phyloP scores from a whole-genome alignment of 805 yeast species.

The Blastobotrys muscicola region DNA sequence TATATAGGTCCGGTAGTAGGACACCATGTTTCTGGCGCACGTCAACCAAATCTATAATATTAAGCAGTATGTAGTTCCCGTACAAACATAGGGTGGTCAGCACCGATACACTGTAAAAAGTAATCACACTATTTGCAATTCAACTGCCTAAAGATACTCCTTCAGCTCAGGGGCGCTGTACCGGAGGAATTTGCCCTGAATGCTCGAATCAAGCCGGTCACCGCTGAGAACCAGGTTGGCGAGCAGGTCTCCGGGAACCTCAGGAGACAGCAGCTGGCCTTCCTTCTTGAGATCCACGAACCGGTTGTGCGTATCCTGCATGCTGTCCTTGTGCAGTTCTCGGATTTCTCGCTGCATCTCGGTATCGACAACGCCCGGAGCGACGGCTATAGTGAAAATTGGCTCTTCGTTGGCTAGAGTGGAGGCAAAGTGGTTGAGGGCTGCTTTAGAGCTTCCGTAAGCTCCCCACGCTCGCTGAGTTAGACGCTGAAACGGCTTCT shows the following conservation, averaged over 20 bases:
- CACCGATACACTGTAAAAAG: no score
- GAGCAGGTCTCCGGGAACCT: constrained; percentile 61
- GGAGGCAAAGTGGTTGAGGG: constrained; percentile 65
- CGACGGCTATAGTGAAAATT: constrained; percentile 59
- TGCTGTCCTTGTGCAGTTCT: constrained; percentile 32
- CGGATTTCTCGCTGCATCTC: constrained; percentile 79
- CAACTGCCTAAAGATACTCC: neutral
- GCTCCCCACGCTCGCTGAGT: constrained; percentile 71
- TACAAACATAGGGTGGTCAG: no score
- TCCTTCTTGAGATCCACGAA: constrained; percentile 55
- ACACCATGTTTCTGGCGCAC: no score
- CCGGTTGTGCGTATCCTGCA: constrained; percentile 40
- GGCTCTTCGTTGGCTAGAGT: constrained; percentile 63
- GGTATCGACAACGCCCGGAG: constrained; percentile 94
- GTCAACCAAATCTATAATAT: no score
- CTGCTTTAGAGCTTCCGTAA: constrained; percentile 88
- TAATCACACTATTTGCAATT: no score
- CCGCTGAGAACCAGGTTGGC: constrained; percentile 58
- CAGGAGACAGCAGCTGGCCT: constrained; percentile 53
- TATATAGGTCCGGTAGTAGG: no score
- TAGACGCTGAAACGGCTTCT: neutral
- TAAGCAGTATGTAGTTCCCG: no score
- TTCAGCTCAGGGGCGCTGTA: constrained; percentile 26
- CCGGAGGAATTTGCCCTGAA: constrained; percentile 53
- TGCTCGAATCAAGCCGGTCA: constrained; percentile 32